A percentile compares a stretch with the other conserved stretches of the same genome.
Conservation (phyloP, 1,284 basidiomycete species). For the Marasmius tenuissimus region DNA sequence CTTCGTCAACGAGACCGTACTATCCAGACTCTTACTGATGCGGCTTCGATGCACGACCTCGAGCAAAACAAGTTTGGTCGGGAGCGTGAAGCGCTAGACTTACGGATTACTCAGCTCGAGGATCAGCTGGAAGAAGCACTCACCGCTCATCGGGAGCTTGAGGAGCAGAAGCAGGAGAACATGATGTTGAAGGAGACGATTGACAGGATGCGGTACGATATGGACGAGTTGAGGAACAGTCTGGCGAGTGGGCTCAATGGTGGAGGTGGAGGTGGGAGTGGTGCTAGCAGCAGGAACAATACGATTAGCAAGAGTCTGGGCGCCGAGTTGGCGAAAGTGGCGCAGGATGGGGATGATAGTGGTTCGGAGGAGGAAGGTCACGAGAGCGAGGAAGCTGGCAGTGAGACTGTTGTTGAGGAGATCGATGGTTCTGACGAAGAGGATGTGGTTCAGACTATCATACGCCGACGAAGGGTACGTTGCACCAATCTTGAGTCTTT, state of each 20-base stretch:
- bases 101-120: conserved; percentile 64
- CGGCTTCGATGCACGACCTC: conserved; percentile 54
- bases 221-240: conserved; percentile 81
- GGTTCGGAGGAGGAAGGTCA: conserved; percentile 37
- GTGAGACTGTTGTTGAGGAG: conserved; percentile 33
- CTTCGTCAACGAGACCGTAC: conserved; percentile 73
- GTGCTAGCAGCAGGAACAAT: conserved; percentile 48
- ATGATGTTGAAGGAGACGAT: conserved; percentile 90
- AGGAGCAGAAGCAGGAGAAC: conserved; percentile 92
- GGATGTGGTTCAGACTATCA: conserved; percentile 79
- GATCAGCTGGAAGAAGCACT: conserved; percentile 66
- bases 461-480: conserved; percentile 63
- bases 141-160: conserved; percentile 69
- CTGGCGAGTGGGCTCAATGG: conserved; percentile 34
- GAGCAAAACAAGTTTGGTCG: conserved; percentile 60
- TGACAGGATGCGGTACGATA: conserved; percentile 85
- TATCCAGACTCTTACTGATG: conserved; percentile 64
- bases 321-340: conserved; percentile 72
- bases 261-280: conserved; percentile 36
- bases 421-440: conserved; percentile 64
- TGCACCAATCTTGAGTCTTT: conserved; percentile 46
- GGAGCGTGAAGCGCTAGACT: conserved; percentile 72
- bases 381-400: conserved; percentile 37
- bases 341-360: conserved; percentile 27
- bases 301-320: conserved; percentile 77